Conservation (phyloP, 768 basidiomycete species). For the Suillus paluster region DNA sequence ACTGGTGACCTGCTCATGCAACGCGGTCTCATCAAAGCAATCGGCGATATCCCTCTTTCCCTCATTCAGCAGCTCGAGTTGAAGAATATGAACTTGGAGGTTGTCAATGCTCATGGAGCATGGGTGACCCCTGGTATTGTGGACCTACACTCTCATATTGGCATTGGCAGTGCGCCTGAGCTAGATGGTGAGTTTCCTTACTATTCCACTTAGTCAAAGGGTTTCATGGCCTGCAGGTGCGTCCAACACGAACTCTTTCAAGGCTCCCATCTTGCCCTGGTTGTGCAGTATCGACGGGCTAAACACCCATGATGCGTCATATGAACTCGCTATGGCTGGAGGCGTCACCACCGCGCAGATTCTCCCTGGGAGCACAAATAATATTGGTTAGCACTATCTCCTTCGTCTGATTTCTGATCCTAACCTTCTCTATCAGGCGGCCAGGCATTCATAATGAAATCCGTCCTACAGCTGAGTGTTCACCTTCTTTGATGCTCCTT, state of each 20-base stretch:
- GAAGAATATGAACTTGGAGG: constrained; percentile 43
- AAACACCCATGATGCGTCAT: constrained; percentile 49
- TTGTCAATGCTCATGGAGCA: constrained; percentile 65
- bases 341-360: constrained; percentile 53
- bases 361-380: constrained; percentile 48
- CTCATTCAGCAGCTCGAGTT: constrained; percentile 23
- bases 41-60: constrained; percentile 49
- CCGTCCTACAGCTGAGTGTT: constrained; percentile 50
- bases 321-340: constrained; percentile 45
- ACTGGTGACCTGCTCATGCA: constrained; percentile 71
- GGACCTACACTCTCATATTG: constrained; percentile 54
- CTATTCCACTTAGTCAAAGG: background rate
- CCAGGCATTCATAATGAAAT: constrained; percentile 57
- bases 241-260: constrained; percentile 58
- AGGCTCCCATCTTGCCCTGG: constrained; percentile 70
- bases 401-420: background rate
- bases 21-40: constrained; percentile 63
- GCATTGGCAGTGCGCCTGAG: constrained; percentile 40
- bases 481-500: constrained; percentile 49
- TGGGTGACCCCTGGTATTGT: constrained; percentile 83
- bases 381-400: constrained; percentile 28
- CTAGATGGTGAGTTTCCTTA: constrained; percentile 29
- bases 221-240: constrained; percentile 39
- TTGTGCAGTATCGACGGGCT: constrained; percentile 49
- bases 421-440: constrained; percentile 39